phyloP scores from a whole-genome alignment of 768 basidiomycete species.

The Russula compacta region DNA sequence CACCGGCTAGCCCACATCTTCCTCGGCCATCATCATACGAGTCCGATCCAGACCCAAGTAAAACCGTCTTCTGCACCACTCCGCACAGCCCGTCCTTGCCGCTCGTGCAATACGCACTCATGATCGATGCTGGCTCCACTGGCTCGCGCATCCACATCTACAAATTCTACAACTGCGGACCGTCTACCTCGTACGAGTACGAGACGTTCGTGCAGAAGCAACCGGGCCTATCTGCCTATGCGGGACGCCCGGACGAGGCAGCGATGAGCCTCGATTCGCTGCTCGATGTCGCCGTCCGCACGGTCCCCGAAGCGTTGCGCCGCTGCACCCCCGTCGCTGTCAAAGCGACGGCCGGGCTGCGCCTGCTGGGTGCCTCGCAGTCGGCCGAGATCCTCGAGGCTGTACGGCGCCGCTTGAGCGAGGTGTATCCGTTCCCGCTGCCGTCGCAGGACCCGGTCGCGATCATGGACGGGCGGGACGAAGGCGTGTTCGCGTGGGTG shows the following conservation, averaged over 20 bases:
- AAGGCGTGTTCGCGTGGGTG: constrained; percentile 98
- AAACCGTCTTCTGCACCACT: constrained; percentile 61
- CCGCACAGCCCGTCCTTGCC: constrained; percentile 41
- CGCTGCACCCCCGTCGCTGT: constrained; percentile 82
- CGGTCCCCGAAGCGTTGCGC: constrained; percentile 60
- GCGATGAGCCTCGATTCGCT: constrained; percentile 73
- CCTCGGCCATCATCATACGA: constrained; percentile 48
- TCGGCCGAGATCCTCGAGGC: constrained; percentile 66
- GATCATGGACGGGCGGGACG: constrained; percentile 94
- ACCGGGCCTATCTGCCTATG: constrained; percentile 68
- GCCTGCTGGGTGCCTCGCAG: constrained; percentile 55
- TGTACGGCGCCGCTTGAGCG: constrained; percentile 50
- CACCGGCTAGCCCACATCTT: not conserved
- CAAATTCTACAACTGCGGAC: constrained; percentile 89
- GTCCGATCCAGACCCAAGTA: constrained; percentile 62
- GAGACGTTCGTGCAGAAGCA: constrained; percentile 82
- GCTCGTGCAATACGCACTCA: constrained; percentile 86
- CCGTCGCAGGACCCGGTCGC: constrained; percentile 57
- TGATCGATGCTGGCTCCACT: constrained; percentile 97
- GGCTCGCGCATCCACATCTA: constrained; percentile 97
- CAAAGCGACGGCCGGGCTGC: constrained; percentile 86
- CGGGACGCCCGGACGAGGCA: constrained; percentile 51
- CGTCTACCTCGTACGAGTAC: constrained; percentile 76
- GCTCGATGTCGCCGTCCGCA: constrained; percentile 67
- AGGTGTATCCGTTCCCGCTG: constrained; percentile 59